Base-by-base conservation (phyloP, 176 grass and related monocot genomes). In the barley (Hordeum vulgare) region DNA sequence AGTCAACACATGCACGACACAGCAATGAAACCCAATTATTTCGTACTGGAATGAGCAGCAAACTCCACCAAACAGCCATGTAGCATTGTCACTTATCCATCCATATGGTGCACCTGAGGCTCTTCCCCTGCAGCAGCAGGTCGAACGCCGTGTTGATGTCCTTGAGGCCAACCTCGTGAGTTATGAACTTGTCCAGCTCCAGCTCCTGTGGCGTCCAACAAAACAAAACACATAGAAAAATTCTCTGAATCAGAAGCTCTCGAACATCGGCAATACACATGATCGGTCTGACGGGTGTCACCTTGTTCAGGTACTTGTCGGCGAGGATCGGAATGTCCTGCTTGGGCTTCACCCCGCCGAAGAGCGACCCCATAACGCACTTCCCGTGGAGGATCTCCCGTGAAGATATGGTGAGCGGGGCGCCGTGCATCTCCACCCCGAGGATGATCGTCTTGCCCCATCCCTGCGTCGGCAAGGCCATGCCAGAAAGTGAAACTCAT, bases 381-480 rank as follows among this genome's bases (percentile, higher is more conserved):
- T 77, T 98, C 44, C 96, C 93, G 23, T 75, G 58, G 59, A 98
- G 80, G 42, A 95, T 87, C 40, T 95, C 85, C 0, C 0, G 20
- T 2, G 89, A 26, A 36, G 82, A 21, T 27, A 98, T 33, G 62
- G 49, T 79, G 21, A 98, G 34, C 10, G 92, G 93, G 1, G 86
- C 63, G 3, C 90, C 89, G 66, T 93, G 84, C 89, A 86, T 95
- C 61, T 95, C 87, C 14, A 95, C 75, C 4, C 96, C 96, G 64
- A 98, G 82, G 70, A 98, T 90, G 54, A 95, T 91, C 11, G 92
- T 98, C 85, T 95, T 98, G 29, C 96, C 95, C 90, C 90, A 98
- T 7, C 96, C 96, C 92, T 95, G 40, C 29, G 77, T 5, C 15
- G 59, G 59, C 4, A 78, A 1, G 39, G 21, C 74, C 29, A 36